Base-by-base conservation (phyloP, 352 stramenopile species). In the Globisporangium cylindrosporum region DNA sequence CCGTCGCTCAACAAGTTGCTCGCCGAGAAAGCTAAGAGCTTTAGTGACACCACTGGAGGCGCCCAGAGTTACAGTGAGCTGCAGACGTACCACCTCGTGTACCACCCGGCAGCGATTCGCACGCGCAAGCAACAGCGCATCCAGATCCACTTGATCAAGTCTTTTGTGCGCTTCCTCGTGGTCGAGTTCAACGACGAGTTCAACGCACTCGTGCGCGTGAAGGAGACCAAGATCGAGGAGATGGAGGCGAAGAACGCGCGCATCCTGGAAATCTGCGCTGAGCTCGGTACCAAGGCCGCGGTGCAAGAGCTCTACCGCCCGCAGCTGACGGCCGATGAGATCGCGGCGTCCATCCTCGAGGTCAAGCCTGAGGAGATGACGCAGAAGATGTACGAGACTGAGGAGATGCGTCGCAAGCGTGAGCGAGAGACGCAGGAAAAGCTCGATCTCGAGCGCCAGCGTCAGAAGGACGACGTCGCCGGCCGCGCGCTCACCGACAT, bases 191-290 rank as follows among this genome's bases (percentile, higher is more conserved):
- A 98, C 69, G 67, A 70, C 43, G 82, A 94, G 57, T 97, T 98
- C 66, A 70, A 92, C 32, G 80, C 83, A 53, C 69, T 97, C 1
- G 66, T 76, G 29, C 74, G 73, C 25, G 76, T 89, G 12, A 98
- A 98, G 58, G 75, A 91, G 54, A 74, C 79, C 65, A 92, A 89
- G 1, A 82, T 97, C 46, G 88, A 94, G 36, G 82, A 95, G 63
- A 94, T 98, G 36, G 84, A 97, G 49, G 76, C 81, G 34, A 96
- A 96, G 69, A 97, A 97, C 62, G 77, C 83, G 25, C 88, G 94
- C 34, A 96, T 98, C 62, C 62, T 78, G 22, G 90, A 98, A 64
- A 98, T 98, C 57, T 70, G 81, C 29, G 51, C 61, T 12, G 92
- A 98, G 61, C 61, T 97, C 15, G 71, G 74, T 27, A 43, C 14